Evolutionary conservation across 805 yeast genomes (phyloP).

Genomic region (Starmera caribaea): DNA sequence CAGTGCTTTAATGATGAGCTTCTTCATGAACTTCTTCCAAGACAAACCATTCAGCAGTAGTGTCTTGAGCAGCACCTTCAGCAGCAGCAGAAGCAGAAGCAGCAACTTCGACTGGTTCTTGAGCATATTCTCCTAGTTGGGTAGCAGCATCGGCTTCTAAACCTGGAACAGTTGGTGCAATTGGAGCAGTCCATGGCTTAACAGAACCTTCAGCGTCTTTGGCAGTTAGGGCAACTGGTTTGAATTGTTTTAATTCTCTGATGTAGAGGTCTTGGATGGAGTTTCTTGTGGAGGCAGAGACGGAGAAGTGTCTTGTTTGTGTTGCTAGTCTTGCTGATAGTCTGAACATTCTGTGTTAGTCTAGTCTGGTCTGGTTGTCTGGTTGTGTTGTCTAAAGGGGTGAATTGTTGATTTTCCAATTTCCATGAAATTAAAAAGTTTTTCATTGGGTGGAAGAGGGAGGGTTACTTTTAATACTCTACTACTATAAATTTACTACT

Average conservation of each 20-base stretch:
- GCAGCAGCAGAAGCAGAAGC: constrained; percentile 39
- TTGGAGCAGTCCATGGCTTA: constrained; percentile 76
- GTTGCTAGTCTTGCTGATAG: background rate
- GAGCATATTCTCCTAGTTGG: constrained; percentile 59
- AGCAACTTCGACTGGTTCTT: constrained; percentile 66
- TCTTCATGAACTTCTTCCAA: constrained; percentile 59
- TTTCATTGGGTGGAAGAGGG: too few species aligned
- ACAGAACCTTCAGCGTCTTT: constrained; percentile 72
- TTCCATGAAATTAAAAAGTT: too few species aligned
- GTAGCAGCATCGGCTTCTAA: constrained; percentile 59
- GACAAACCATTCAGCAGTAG: constrained; percentile 67
- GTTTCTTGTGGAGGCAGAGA: constrained; percentile 32
- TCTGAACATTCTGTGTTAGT: too few species aligned
- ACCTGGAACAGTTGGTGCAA: constrained; percentile 66
- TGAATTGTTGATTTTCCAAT: background rate
- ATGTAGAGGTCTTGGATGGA: constrained; percentile 78
- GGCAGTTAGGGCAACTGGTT: constrained; percentile 68
- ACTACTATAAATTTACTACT: too few species aligned
- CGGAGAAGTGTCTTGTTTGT: constrained; percentile 17
- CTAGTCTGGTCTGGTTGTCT: too few species aligned
- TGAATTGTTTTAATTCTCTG: constrained; percentile 79
- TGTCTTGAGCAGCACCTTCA: constrained; percentile 30
- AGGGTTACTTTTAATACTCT: too few species aligned
- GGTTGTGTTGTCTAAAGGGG: background rate
- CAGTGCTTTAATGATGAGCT: constrained; percentile 37